A percentile compares a stretch with the other conserved stretches of the same genome.
phyloP scores from a whole-genome alignment of 2,329 filamentous ascomycete genomes.

The Curvularia verruculosa region DNA sequence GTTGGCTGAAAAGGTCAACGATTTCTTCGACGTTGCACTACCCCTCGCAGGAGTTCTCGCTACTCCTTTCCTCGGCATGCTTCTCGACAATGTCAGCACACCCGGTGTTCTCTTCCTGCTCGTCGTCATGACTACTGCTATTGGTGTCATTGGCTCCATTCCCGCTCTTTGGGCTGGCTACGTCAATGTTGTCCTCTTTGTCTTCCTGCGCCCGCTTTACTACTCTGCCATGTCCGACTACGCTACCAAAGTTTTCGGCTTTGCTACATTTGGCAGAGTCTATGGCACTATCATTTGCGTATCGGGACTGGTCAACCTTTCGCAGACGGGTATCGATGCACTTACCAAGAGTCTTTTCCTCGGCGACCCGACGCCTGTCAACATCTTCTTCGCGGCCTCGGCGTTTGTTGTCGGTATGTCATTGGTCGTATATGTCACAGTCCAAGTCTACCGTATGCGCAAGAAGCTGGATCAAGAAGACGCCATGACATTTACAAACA shows the following conservation, averaged over 20 bases:
- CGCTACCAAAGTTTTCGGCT: slow-evolving; percentile 87
- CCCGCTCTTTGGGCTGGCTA: slow-evolving; percentile 74
- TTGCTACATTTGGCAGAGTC: slow-evolving; percentile 85
- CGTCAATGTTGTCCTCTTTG: slow-evolving; percentile 76
- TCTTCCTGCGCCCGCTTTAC: slow-evolving; percentile 84
- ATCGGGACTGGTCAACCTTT: slow-evolving; percentile 80
- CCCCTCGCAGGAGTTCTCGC: slow-evolving; percentile 79
- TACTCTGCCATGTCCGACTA: slow-evolving; percentile 91
- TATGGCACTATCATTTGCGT: slow-evolving; percentile 88
- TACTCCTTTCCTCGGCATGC: slow-evolving; percentile 80
- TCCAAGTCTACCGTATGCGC: slow-evolving; percentile 41
- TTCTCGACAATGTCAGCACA: slow-evolving; percentile 78
- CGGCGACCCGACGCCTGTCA: slow-evolving; percentile 77
- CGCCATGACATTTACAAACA: slow-evolving; percentile 68
- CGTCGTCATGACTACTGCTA: slow-evolving; percentile 70
- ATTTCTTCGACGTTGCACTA: slow-evolving; percentile 82
- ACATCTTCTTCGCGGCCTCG: slow-evolving; percentile 66
- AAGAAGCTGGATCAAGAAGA: slow-evolving; percentile 45
- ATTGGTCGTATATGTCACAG: slow-evolving; percentile 59
- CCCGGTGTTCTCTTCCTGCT: slow-evolving; percentile 72
- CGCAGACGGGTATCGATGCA: slow-evolving; percentile 77
- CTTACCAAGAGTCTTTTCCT: slow-evolving; percentile 74
- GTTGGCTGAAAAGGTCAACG: slow-evolving; percentile 71
- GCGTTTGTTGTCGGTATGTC: slow-evolving; percentile 68
- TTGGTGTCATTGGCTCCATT: slow-evolving; percentile 76